Percentiles rank a stretch among this genome's conserved stretches.
These are phyloP conservation scores for Neurospora intermedia DNA, from an alignment of 495 filamentous ascomycete genomes.

Conservation along the genomic window DNA sequence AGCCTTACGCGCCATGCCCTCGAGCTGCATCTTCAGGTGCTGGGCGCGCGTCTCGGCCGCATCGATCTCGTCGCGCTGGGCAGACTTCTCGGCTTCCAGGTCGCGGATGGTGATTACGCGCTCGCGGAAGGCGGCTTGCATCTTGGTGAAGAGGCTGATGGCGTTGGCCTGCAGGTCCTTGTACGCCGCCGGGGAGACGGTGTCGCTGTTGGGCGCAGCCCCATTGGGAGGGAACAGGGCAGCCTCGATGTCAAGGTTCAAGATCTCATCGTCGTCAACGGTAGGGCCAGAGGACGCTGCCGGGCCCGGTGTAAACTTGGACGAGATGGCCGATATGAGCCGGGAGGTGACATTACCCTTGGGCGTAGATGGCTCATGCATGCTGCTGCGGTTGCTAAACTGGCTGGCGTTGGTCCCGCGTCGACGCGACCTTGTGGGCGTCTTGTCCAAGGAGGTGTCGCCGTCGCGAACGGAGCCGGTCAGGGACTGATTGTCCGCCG, in stretches of 20 bases:
- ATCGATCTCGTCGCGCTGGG: slow-evolving; percentile 60
- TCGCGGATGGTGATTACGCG: slow-evolving; percentile 50
- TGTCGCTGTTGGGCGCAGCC: slow-evolving; percentile 22
- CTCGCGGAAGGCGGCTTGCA: slow-evolving; percentile 63
- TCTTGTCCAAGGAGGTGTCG: slow-evolving; percentile 18
- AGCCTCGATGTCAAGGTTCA: slow-evolving; percentile 51
- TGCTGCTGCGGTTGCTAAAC: background rate
- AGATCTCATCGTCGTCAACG: slow-evolving; percentile 52
- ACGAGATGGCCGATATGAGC: slow-evolving; percentile 34
- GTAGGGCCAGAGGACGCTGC: slow-evolving; percentile 14
- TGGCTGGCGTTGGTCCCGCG: slow-evolving; percentile 3
- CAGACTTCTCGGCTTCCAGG: slow-evolving; percentile 49
- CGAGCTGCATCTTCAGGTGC: slow-evolving; percentile 63
- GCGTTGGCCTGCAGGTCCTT: slow-evolving; percentile 61
- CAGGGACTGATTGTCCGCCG: background rate
- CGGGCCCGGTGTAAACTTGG: slow-evolving; percentile 22
- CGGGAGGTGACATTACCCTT: slow-evolving; percentile 30
- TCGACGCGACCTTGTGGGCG: slow-evolving; percentile 21
- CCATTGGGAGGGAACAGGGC: slow-evolving; percentile 40
- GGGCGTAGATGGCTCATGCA: slow-evolving; percentile 17
- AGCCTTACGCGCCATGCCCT: slow-evolving; percentile 62
- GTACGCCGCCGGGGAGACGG: slow-evolving; percentile 55
- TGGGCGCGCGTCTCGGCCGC: slow-evolving; percentile 58
- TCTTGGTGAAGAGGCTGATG: slow-evolving; percentile 46
- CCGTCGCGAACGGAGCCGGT: background rate